These are phyloP conservation scores for Linum usitatissimum DNA, from an alignment of 345 rosid species.

Conservation along the genomic window DNA sequence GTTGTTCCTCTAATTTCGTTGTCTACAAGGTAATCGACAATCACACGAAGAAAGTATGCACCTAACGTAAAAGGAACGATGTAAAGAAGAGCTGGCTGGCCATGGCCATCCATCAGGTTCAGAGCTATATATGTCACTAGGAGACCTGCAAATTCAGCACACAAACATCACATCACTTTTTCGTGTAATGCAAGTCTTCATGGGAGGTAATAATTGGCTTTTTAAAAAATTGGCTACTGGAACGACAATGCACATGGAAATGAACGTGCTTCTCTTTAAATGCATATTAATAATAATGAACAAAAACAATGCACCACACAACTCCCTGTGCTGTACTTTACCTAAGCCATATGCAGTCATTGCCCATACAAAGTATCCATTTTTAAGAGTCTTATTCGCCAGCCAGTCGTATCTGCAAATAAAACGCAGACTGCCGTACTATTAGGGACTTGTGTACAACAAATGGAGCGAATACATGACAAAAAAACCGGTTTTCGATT, in stretches of 20 bases:
- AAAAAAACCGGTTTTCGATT: neutral
- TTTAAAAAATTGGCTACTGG: too few species aligned
- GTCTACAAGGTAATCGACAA: too few species aligned
- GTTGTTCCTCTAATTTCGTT: too few species aligned
- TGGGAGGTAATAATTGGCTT: too few species aligned
- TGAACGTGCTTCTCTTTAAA: too few species aligned
- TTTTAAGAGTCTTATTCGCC: slow-evolving; percentile 55
- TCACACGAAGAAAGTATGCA: neutral
- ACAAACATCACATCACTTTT: too few species aligned
- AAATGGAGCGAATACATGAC: too few species aligned
- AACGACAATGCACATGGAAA: too few species aligned
- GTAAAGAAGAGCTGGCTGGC: slow-evolving; percentile 27
- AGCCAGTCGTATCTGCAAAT: slow-evolving; percentile 83
- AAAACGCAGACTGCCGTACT: neutral
- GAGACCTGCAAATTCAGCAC: slow-evolving; percentile 16
- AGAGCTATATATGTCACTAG: slow-evolving; percentile 24
- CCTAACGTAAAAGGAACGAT: slow-evolving; percentile 28
- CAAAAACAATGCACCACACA: neutral
- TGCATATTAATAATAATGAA: too few species aligned
- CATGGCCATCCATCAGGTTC: slow-evolving; percentile 32
- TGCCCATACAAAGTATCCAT: slow-evolving; percentile 85
- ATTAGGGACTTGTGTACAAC: too few species aligned
- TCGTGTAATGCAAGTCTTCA: too few species aligned
- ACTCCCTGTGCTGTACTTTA: slow-evolving; percentile 7
- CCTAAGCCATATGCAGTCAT: slow-evolving; percentile 95